Evolutionary conservation across 306 rosid species (phyloP).

Genomic region (Malus orientalis): DNA sequence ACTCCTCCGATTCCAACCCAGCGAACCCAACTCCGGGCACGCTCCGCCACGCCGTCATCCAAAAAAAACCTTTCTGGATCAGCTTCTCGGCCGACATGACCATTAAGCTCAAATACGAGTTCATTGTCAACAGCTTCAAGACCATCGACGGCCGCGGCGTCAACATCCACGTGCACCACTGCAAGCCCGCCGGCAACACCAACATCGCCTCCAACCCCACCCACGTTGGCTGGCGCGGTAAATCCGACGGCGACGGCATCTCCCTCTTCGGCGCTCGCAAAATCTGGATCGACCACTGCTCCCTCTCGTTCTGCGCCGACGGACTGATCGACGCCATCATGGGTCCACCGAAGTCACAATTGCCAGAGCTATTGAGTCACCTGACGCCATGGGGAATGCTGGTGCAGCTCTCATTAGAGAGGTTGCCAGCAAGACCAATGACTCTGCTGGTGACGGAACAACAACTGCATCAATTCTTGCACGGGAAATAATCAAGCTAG

Average conservation of each 20-base stretch:
- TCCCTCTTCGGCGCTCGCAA: constrained; percentile 56
- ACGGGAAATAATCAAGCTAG: constrained; percentile 84
- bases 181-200: constrained; percentile 72
- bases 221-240: constrained; percentile 33
- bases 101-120: constrained; percentile 65
- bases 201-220: constrained; percentile 33
- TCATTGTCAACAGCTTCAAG: constrained; percentile 77
- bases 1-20: too few relatives aligned
- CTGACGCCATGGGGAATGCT: constrained; percentile 96
- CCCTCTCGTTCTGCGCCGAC: constrained; percentile 70
- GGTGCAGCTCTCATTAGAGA: constrained; percentile 97
- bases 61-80: constrained; percentile 86
- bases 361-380: constrained; percentile 88
- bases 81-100: constrained; percentile 65
- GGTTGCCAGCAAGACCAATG: constrained; percentile 98
- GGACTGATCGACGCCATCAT: constrained; percentile 78
- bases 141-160: constrained; percentile 90
- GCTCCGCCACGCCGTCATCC: constrained; percentile 91
- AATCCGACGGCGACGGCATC: constrained; percentile 91
- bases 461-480: constrained; percentile 94
- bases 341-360: constrained; percentile 89
- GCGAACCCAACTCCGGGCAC: constrained; percentile 77
- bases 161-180: constrained; percentile 58
- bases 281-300: constrained; percentile 91
- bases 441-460: constrained; percentile 97